Evolutionary conservation across 208 protist species (phyloP), one percentile per base, ranked within the genome.

Genomic region (Wallacemonas sp.): DNA sequence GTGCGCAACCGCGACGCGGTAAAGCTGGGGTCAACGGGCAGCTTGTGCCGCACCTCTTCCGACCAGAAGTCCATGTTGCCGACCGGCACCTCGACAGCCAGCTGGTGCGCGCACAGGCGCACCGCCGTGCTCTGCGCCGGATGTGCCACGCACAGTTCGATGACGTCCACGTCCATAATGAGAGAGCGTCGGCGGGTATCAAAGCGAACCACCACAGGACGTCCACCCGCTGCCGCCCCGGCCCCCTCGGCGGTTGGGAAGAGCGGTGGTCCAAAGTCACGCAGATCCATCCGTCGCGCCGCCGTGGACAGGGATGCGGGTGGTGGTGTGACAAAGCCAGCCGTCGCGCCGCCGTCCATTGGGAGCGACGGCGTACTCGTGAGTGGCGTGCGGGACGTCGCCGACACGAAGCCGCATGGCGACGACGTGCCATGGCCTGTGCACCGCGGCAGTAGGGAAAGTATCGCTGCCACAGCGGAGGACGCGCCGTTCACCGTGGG

Each of bases 31-130:
- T 63, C 24, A 49, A 23, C 27, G 3, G 39, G 44, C 30, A 1
- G 29, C 61, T 56, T 29, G 36, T 8, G 23, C 11, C 32, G 36
- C 54, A 54, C 48, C 8, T 61, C 52, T 17, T 46, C 52, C 2
- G 52, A 39, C 65, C 65, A 70, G 34, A 62, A 70, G 36, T 61
- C 65, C 65, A 70, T 70, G 41, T 9, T 48, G 2, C 26, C 49
- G 3, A 70, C 17, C 9, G 54, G 52, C n/a, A 39, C 30, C 54
- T 62, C 38, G 8, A 61, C n/a, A 29, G 46, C 38, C 38, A 70
- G 4, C 17, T 41, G 17, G n/a, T 60, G 14, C 3, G 43, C 46
- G 39, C 44, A 66, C 29, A 33, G 3, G 5, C 27, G 8, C 6
- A 63, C 17, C 2, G 33, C 11, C 27, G 34, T 39, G 38, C 9